Conservation (phyloP, 2,329 filamentous ascomycete species). For the Aureobasidium sp. region DNA sequence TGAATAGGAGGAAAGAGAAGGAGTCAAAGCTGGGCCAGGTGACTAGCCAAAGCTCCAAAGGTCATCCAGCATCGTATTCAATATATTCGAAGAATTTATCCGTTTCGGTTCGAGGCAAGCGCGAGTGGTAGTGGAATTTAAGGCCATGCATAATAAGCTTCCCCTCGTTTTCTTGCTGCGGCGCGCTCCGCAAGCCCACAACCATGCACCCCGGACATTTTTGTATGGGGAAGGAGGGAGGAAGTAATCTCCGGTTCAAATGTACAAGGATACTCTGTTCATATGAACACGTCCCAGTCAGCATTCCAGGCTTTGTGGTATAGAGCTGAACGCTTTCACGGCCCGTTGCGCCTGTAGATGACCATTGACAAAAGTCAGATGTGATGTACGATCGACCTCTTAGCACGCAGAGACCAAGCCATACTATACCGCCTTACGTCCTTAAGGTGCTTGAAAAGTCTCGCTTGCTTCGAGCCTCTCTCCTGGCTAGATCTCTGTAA, state of each 20-base stretch:
- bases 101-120: neutral
- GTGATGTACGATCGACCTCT: neutral
- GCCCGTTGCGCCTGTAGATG: neutral
- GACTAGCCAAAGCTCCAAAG: neutral
- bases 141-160: constrained; percentile 13
- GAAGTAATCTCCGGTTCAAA: neutral
- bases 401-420: neutral
- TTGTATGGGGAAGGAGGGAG: neutral
- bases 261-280: neutral
- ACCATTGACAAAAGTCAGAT: neutral
- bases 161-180: constrained; percentile 12
- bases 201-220: neutral
- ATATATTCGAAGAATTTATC: constrained; percentile 10
- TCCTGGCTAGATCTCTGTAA: neutral
- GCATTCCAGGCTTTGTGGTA: too few relatives aligned
- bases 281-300: neutral
- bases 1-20: neutral
- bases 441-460: neutral
- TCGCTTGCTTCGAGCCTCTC: neutral
- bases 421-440: neutral
- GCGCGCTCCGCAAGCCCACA: neutral
- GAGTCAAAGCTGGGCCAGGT: neutral
- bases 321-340: neutral
- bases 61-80: neutral
- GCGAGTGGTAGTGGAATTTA: neutral